A percentile compares a stretch with the other conserved stretches of the same genome.
Conservation (phyloP, 306 rosid species). For the Abrus precatorius region DNA sequence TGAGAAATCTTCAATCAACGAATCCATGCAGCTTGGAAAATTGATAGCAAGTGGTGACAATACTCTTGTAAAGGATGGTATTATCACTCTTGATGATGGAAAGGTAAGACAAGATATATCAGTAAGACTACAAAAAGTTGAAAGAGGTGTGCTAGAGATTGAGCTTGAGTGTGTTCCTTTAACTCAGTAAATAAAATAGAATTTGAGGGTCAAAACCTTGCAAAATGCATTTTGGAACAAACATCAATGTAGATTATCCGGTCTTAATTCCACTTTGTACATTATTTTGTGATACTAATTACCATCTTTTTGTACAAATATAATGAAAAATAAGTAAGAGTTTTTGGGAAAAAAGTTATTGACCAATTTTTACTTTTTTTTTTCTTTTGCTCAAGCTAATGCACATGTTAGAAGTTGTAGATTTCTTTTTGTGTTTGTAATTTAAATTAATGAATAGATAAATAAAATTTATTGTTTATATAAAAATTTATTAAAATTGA, state of each 20-base stretch:
- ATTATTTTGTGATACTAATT: conserved; percentile 38
- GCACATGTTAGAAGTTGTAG: not conserved
- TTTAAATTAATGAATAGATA: no score
- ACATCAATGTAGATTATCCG: conserved; percentile 5
- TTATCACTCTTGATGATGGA: conserved; percentile 74
- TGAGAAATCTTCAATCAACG: conserved; percentile 62
- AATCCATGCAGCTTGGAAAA: conserved; percentile 70
- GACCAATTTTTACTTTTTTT: conserved; percentile 26
- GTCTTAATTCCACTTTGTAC: conserved; percentile 33
- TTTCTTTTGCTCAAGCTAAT: not conserved
- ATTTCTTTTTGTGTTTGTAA: not conserved
- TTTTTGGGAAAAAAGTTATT: conserved; percentile 33
- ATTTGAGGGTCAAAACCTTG: conserved; percentile 8
- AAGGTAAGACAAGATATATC: conserved; percentile 73
- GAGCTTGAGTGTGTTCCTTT: conserved; percentile 96
- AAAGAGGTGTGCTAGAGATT: conserved; percentile 85
- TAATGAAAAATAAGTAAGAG: conserved; percentile 8
- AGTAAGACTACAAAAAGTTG: conserved; percentile 80
- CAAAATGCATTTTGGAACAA: conserved; percentile 27
- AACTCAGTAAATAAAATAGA: conserved; percentile 63
- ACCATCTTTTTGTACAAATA: conserved; percentile 41
- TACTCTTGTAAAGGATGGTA: conserved; percentile 70
- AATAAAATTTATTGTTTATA: no score
- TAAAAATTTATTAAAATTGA: no score
- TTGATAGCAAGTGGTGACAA: conserved; percentile 74